phyloP scores from a whole-genome alignment of 192 early-diverging fungal genomes.

The Gaertneriomyces sp. region DNA sequence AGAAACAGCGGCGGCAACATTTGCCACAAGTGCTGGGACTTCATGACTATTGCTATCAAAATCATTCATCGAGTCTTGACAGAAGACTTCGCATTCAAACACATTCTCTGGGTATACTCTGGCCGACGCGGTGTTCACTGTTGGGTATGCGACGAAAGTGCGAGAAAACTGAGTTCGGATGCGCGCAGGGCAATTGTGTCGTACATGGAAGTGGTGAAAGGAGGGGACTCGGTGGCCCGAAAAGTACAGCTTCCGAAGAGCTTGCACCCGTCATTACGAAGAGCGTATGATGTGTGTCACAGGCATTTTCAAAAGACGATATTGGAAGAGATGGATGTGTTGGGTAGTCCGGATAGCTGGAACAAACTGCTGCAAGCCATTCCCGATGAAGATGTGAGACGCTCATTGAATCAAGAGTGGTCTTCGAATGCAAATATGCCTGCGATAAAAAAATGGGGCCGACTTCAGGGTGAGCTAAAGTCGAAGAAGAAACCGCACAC shows the following conservation, averaged over 20 bases:
- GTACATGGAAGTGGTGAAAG: constrained; percentile 72
- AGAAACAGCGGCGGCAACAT: constrained; percentile 68
- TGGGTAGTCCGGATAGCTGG: constrained; percentile 63
- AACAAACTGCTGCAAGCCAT: constrained; percentile 71
- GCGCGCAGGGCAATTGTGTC: constrained; percentile 77
- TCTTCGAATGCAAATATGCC: constrained; percentile 5
- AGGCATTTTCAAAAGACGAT: constrained; percentile 71
- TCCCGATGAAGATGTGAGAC: constrained; percentile 62
- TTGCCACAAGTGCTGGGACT: constrained; percentile 88
- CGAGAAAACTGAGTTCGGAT: constrained; percentile 71
- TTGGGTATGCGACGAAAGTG: constrained; percentile 92
- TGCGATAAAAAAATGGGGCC: constrained; percentile 23
- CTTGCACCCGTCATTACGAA: constrained; percentile 13
- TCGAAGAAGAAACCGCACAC: not conserved
- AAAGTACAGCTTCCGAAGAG: not conserved
- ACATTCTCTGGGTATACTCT: constrained; percentile 91
- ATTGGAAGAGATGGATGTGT: constrained; percentile 69
- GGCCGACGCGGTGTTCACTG: constrained; percentile 98
- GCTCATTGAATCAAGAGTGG: constrained; percentile 25
- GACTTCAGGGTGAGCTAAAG: constrained; percentile 18
- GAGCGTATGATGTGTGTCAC: constrained; percentile 53
- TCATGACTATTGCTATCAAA: constrained; percentile 89
- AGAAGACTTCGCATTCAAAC: constrained; percentile 95
- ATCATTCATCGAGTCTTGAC: constrained; percentile 72
- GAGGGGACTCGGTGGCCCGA: not conserved